Evolutionary conservation across 1,284 basidiomycete species (phyloP).

Genomic region (Cryptococcus sp.): DNA sequence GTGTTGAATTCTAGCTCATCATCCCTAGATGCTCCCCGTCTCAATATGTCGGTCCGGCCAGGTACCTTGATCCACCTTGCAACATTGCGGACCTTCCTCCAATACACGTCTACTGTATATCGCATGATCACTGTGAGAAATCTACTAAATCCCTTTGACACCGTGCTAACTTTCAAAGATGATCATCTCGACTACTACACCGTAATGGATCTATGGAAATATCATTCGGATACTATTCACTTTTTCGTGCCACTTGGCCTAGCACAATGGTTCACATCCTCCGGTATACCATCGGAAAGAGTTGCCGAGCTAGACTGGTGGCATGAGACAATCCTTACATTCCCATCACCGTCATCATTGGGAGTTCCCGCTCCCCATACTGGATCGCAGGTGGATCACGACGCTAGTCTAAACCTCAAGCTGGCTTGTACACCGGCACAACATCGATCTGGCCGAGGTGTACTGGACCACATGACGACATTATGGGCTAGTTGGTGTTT

Average conservation of each 20-base stretch:
- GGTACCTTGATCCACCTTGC: constrained; percentile 42
- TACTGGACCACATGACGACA: constrained; percentile 46
- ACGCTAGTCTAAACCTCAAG: constrained; percentile 27
- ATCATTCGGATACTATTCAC: constrained; percentile 36
- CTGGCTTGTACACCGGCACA: constrained; percentile 45
- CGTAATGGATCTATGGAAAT: constrained; percentile 43
- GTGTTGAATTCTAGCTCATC: not conserved
- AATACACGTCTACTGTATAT: constrained; percentile 42
- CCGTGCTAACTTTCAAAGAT: constrained; percentile 19
- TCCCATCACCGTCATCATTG: constrained; percentile 13
- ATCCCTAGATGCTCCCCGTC: constrained; percentile 40
- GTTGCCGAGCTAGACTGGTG: constrained; percentile 48
- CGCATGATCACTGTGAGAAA: constrained; percentile 46
- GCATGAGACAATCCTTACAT: constrained; percentile 38
- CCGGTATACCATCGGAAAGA: constrained; percentile 33
- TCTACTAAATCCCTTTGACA: not conserved
- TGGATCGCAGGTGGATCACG: not conserved
- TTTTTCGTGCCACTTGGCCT: constrained; percentile 46
- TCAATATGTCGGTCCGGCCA: constrained; percentile 43
- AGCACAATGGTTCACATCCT: constrained; percentile 39
- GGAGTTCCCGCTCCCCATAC: not conserved
- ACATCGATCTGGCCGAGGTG: constrained; percentile 43
- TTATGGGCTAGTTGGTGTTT: constrained; percentile 47
- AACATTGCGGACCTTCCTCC: constrained; percentile 38
- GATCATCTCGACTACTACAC: constrained; percentile 48